phyloP scores from a whole-genome alignment of 108 stramenopile genomes.

The Chaetoceros tenuissimus region DNA sequence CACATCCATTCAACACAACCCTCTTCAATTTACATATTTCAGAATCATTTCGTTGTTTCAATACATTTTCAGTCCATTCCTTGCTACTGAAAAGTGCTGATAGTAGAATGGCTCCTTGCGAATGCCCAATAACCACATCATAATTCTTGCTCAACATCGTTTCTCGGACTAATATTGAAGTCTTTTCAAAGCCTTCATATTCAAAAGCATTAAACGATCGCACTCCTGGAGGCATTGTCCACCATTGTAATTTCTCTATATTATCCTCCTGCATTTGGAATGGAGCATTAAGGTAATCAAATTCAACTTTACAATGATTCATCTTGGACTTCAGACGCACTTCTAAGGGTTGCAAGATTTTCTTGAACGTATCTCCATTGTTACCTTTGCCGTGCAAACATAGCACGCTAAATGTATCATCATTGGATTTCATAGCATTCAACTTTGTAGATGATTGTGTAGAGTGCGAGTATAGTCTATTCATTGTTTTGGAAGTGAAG shows the following conservation, averaged over 20 bases:
- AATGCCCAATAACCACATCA: constrained; percentile 69
- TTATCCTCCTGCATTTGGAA: neutral
- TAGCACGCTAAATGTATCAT: neutral
- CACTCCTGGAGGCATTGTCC: constrained; percentile 62
- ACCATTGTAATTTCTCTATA: constrained; percentile 29
- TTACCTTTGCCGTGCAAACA: neutral
- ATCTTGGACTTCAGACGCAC: neutral
- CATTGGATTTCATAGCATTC: no score
- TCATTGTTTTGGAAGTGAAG: no score
- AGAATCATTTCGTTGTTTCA: constrained; percentile 2
- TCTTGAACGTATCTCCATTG: neutral
- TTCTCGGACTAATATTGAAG: constrained; percentile 26
- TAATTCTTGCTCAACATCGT: constrained; percentile 25
- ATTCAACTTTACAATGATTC: neutral
- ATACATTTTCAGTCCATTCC: neutral
- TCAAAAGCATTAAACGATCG: constrained; percentile 68
- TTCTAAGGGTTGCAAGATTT: neutral
- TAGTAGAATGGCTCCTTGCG: constrained; percentile 74
- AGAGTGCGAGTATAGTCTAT: no score
- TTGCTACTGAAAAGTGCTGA: constrained; percentile 53
- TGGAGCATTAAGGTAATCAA: neutral
- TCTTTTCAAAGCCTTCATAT: constrained; percentile 59
- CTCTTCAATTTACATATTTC: constrained; percentile 2
- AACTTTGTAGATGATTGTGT: no score
- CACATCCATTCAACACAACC: constrained; percentile 70